Evolutionary conservation across 148 eudicot species (phyloP).

Genomic region (Arctostaphylos glauca): DNA sequence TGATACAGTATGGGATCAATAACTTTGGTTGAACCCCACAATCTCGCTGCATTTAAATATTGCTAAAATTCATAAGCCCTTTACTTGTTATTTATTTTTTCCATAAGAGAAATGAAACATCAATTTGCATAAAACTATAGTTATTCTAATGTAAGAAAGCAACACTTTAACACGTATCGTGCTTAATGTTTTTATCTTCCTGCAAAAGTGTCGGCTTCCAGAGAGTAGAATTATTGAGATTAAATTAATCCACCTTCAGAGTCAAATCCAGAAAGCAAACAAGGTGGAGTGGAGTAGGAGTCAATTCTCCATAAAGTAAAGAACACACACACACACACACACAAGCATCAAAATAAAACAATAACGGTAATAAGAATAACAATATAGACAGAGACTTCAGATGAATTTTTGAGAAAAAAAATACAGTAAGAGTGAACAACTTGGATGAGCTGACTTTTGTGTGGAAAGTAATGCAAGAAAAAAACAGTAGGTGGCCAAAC

Average conservation of each 20-base stretch:
- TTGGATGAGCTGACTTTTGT: background rate
- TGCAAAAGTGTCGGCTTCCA: no score
- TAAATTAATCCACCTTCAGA: background rate
- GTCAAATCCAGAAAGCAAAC: background rate
- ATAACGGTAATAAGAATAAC: background rate
- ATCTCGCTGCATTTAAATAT: no score
- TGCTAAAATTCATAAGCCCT: no score
- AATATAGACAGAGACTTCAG: background rate
- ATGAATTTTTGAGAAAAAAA: background rate
- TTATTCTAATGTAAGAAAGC: no score
- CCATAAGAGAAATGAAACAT: no score
- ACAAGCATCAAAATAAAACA: background rate
- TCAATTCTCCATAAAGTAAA: background rate
- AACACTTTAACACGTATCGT: no score
- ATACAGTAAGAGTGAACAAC: background rate
- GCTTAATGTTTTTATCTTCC: no score
- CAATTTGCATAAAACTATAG: no score
- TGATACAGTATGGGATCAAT: no score
- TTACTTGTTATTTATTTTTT: no score
- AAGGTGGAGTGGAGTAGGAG: conserved; percentile 10
- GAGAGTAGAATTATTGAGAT: background rate
- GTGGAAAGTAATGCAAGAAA: background rate
- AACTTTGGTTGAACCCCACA: no score
- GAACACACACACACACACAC: background rate
- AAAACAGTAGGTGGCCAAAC: background rate